Percentiles rank a stretch among this genome's conserved stretches.
Evolutionary conservation across 495 filamentous ascomycete genomes (phyloP).

Genomic region (Lasiosphaeria hispida): DNA sequence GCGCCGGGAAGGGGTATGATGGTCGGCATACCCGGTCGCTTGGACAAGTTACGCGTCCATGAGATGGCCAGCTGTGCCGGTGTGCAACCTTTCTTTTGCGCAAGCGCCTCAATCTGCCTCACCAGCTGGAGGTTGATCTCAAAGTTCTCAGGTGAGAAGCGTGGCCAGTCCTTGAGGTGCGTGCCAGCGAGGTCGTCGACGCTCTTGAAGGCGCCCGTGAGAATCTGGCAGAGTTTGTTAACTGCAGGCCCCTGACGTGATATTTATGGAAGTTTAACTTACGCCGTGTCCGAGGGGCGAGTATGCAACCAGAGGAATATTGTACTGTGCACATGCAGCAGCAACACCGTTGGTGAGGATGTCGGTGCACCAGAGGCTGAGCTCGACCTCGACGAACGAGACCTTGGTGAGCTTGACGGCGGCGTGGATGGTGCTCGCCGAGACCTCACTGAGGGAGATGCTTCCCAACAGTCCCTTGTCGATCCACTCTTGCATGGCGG

Average conservation of each 20-base stretch:
- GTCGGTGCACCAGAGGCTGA: conserved; percentile 67
- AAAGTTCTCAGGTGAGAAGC: conserved; percentile 57
- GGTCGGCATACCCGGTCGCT: conserved; percentile 58
- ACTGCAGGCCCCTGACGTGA: too few relatives aligned
- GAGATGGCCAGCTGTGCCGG: conserved; percentile 73
- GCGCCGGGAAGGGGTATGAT: conserved; percentile 87
- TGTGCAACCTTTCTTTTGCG: conserved; percentile 65
- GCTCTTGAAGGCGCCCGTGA: conserved; percentile 44
- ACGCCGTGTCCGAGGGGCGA: conserved; percentile 32
- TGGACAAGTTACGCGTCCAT: conserved; percentile 60
- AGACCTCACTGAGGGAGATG: conserved; percentile 71
- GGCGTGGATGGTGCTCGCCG: conserved; percentile 68
- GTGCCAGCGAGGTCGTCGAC: conserved; percentile 78
- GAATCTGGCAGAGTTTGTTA: too few relatives aligned
- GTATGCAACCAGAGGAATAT: conserved; percentile 69
- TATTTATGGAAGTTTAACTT: conserved; percentile 26
- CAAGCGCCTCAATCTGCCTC: conserved; percentile 62
- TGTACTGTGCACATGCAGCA: conserved; percentile 65
- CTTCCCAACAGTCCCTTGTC: conserved; percentile 74
- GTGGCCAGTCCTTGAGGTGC: conserved; percentile 62
- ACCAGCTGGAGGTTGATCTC: conserved; percentile 72
- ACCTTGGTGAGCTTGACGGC: conserved; percentile 71
- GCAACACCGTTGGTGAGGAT: conserved; percentile 73
- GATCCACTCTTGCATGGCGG: conserved; percentile 57
- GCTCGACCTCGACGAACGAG: conserved; percentile 60